Evolutionary conservation across 805 yeast species (phyloP).

Genomic region (Kockiozyma suomiensis): DNA sequence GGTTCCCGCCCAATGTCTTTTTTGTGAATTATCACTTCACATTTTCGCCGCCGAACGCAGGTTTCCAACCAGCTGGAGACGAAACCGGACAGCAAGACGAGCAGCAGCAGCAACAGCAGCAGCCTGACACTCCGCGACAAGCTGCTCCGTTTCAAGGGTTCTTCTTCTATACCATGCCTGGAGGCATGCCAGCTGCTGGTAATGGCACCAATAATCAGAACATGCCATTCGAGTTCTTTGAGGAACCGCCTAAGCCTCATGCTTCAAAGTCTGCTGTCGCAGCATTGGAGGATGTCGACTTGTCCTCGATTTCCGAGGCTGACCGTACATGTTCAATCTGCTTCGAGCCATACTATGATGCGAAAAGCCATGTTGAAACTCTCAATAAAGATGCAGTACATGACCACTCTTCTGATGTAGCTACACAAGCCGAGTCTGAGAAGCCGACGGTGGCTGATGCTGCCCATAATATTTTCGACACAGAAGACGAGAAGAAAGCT

Average conservation of each 20-base stretch:
- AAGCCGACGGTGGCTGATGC: background rate
- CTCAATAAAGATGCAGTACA: background rate
- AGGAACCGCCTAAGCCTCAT: constrained; percentile 33
- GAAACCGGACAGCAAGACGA: background rate
- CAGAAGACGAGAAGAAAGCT: background rate
- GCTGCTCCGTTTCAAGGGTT: constrained; percentile 21
- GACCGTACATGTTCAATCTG: constrained; percentile 50
- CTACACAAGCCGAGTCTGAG: constrained; percentile 2
- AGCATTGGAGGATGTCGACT: constrained; percentile 40
- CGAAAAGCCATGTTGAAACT: background rate
- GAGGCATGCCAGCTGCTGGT: constrained; percentile 12
- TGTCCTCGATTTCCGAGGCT: constrained; percentile 40
- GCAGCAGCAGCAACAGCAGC: too few relatives aligned
- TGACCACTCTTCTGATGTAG: background rate
- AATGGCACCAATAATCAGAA: background rate
- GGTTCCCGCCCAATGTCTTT: constrained; percentile 11
- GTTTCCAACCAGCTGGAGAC: background rate
- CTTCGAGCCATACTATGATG: constrained; percentile 44
- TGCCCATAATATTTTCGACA: background rate
- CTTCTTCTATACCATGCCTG: constrained; percentile 20
- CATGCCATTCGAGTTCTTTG: constrained; percentile 9
- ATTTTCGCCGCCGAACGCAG: constrained; percentile 7
- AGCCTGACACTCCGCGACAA: background rate
- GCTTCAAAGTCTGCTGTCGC: constrained; percentile 44
- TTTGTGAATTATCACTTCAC: constrained; percentile 29